Base-by-base conservation (phyloP, 805 yeast species). In the Metschnikowia chrysomelidarum region DNA sequence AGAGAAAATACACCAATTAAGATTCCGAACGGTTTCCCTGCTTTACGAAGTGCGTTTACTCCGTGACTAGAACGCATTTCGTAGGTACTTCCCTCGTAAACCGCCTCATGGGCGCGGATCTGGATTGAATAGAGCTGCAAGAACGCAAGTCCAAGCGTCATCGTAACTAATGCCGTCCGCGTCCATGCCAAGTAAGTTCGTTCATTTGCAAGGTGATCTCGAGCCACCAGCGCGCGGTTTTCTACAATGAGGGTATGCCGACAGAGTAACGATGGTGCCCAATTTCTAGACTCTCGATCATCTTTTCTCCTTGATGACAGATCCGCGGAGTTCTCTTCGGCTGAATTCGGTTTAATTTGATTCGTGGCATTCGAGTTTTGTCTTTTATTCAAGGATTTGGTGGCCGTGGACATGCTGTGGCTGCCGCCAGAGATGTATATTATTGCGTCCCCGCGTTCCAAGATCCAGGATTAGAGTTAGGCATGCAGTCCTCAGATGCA, bases 101-200 rank as follows among this genome's bases (percentile, higher is more conserved):
- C 32, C 4, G 32, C 47, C 25, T 32, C 36, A 5, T 34, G 34
- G 20, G 49, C 47, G 11, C 49, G 45, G n/a, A 20, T 18, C 34
- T 40, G 65, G 30, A 79, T 48, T 40, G 75, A 64, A 49, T 77
- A 69, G 43, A 79, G 58, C 50, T 79, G 85, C 0, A 82, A 65
- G 4, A 76, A 64, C n/a, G 76, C 82, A 11, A 78, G 73, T 0
- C 84, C 84, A 21, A 76, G 64, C 1, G 82, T 71, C 3, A 78
- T 72, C 30, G 78, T 64, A 12, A 77, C 72, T 25, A 79, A 55
- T 2, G 81, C 75, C 0, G 84, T 78, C 28, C 84, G 61, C 19
- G 78, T 54, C 84, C 84, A 79, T 1, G 84, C 82, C 9, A 79
- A 54, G 38, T 75, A 78, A 1, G 84, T 78, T 48, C 85, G 59